Base-by-base conservation (phyloP, 345 rosid genomes). In the Eucalyptus regnans region DNA sequence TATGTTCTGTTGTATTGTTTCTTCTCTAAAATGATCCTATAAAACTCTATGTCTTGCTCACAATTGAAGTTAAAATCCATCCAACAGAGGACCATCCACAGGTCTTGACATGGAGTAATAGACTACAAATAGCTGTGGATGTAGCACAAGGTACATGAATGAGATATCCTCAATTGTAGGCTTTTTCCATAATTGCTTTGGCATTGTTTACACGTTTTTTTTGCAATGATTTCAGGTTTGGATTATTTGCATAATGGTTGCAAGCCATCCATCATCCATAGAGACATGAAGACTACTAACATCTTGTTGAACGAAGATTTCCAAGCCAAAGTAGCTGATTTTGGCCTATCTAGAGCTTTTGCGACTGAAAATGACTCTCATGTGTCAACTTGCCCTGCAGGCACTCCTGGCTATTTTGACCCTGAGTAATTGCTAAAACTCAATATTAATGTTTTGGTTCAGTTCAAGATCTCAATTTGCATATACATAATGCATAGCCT, bases 261-360 rank as follows among this genome's bases (percentile, higher is more conserved):
- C 50, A 91, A 90, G 89, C 94, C 94, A 87, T 88, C 89, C 12
- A 91, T 91, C 37, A 89, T 91, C 44, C 94, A 92, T 15, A 89
- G 94, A 91, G 92, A 92, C 56, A 76, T 91, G 81, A 92, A 92
- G 89, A 37, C 90, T 9, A 8, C 91, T 16, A 92, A 92, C 50
- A 92, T 92, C 18, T 87, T 92, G 86, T 68, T 91, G 51, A 87
- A 88, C 3, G 90, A 91, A 4, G 87, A 89, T 5, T 84, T 91
- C 60, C 92, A 87, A 54, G 93, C 93, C 5, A 92, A 92, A 50
- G 9, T 92, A 14, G 88, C 93, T 31, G 92, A 92, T 89, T 92
- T 92, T 50, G 93, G 94, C 3, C 3, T 91, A 1, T 92, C 94
- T 1, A 89, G 90, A 87, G 31, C 52, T 60, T 25, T 60, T 60